Conservation (phyloP, 345 rosid genomes). For the Luvunga scandens region DNA sequence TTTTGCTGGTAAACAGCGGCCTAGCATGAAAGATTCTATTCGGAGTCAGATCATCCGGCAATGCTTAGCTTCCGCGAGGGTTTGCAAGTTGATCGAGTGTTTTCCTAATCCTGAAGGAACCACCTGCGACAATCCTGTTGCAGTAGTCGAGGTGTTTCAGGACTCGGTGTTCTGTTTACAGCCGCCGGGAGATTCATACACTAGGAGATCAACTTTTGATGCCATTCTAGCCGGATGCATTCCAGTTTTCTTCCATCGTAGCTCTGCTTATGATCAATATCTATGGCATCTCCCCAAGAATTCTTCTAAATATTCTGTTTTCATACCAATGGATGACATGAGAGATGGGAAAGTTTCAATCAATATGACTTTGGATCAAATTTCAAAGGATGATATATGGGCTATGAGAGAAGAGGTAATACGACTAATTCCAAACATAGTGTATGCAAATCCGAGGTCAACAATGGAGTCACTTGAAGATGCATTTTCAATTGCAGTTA, state of each 20-base stretch:
- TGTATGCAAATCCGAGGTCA: constrained; percentile 36
- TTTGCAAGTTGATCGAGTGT: constrained; percentile 47
- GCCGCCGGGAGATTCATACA: constrained; percentile 62
- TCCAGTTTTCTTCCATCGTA: constrained; percentile 63
- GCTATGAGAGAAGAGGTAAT: constrained; percentile 48
- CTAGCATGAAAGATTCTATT: constrained; percentile 26
- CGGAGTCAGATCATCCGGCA: constrained; percentile 42
- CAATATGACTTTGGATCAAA: constrained; percentile 22
- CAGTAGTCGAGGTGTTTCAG: constrained; percentile 37
- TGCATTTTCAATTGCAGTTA: constrained; percentile 51
- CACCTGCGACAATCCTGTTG: constrained; percentile 39
- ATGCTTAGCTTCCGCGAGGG: constrained; percentile 28
- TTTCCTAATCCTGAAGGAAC: background rate
- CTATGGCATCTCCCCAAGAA: constrained; percentile 50
- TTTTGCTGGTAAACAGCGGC: constrained; percentile 53
- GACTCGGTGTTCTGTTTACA: constrained; percentile 52
- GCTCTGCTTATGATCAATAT: constrained; percentile 49
- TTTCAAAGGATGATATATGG: constrained; percentile 23
- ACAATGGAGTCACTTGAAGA: constrained; percentile 31
- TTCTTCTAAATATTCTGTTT: constrained; percentile 38
- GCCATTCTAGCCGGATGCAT: constrained; percentile 59
- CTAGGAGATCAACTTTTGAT: constrained; percentile 58
- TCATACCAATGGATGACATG: constrained; percentile 32
- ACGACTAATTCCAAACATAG: constrained; percentile 44
- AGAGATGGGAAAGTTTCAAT: constrained; percentile 24